phyloP scores from a whole-genome alignment of 2,329 filamentous ascomycete genomes.

The Calycina herbarum region DNA sequence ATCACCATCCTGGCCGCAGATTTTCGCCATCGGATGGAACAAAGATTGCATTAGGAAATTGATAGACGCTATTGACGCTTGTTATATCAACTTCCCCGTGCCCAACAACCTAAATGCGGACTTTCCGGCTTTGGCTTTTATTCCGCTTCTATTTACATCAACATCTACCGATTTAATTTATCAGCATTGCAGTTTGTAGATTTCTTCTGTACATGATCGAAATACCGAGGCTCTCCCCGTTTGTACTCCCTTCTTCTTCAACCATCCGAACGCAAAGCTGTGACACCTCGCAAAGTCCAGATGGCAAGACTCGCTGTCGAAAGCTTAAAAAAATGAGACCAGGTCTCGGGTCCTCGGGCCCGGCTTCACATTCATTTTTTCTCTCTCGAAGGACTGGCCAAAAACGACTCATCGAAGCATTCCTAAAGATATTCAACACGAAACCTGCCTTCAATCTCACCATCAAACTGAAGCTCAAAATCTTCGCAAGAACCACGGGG shows the following conservation, averaged over 20 bases:
- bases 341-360: not conserved
- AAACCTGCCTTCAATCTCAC: not conserved
- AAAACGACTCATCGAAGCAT: not conserved
- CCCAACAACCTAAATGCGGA: not conserved
- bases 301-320: not conserved
- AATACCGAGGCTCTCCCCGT: not conserved
- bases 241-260: not conserved
- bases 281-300: not conserved
- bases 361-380: not conserved
- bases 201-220: not conserved
- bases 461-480: not conserved
- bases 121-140: not conserved
- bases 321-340: constrained; percentile 1
- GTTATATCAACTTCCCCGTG: constrained; percentile 2
- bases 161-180: no score
- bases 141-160: not conserved
- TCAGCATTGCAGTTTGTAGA: not conserved
- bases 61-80: not conserved
- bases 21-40: not conserved
- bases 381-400: not conserved
- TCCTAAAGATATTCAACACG: not conserved
- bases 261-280: not conserved
- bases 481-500: not conserved
- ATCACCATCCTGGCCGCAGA: constrained; percentile 6
- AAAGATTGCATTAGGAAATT: not conserved